Evolutionary conservation across 768 basidiomycete genomes (phyloP), one percentile per base, ranked within the genome.

Genomic region (Mycena amicta): DNA sequence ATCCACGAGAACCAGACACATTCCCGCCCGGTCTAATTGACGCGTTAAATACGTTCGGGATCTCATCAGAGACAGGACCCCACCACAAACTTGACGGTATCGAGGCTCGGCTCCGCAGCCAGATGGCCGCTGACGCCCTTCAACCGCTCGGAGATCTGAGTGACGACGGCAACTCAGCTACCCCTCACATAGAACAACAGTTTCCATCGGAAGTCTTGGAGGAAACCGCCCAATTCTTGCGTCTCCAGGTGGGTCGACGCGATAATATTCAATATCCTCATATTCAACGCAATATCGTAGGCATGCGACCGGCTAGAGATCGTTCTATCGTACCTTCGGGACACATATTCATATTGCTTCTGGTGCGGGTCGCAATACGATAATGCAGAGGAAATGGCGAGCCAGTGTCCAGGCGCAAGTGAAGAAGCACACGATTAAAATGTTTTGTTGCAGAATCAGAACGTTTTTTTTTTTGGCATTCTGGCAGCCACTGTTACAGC

Each of bases 341-440:
- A 83, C 37, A 80, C 77, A 59, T 84, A 93, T 70, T 68, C 77
- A 4, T 94, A 94, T 69, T 94, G 93, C 69, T 93, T 93, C 71
- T 94, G 92, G 90, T 95, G 93, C 68, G 93, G 93, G 13, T 82
- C 88, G 13, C 81, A 85, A 64, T 95, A 93, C 67, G 79, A 81
- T 4, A 77, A 79, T 61, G 70, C 73, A 5, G 81, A 82, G 16
- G 88, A 90, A 50, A 74, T 95, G 77, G 73, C 73, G 37, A 71
- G 66, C 33, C 77, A 85, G 55, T 95, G 93, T 71, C 92, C 92
- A 5, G 93, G 93, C 5, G 68, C 76, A 40, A 80, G 83, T 28
- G 93, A 95, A 70, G 89, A 91, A 39, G 84, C 82, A 59, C 92
- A 95, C 70, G 89, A 93, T 73, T 92, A 75, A 81, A 25, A 33